phyloP scores from a whole-genome alignment of 192 early-diverging fungal species.

The Piromyces finnis region DNA sequence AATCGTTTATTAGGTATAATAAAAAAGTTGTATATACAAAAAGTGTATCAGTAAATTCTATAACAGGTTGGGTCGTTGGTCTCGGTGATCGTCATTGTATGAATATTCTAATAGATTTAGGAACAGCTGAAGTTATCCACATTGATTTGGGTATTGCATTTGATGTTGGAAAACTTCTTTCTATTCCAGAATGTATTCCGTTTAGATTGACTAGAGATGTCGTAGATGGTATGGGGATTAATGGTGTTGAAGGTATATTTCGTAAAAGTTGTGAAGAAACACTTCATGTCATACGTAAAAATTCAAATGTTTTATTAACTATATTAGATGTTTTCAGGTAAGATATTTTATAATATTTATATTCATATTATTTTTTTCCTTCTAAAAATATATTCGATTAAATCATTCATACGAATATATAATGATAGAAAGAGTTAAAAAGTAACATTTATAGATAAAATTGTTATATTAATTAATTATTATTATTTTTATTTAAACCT shows the following conservation, averaged over 20 bases:
- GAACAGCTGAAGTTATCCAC: constrained; percentile 72
- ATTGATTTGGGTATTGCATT: constrained; percentile 96
- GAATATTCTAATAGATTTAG: constrained; percentile 74
- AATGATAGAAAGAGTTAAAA: no score
- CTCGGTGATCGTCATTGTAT: constrained; percentile 85
- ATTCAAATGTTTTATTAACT: constrained; percentile 61
- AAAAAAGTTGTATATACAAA: constrained; percentile 50
- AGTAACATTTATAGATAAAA: no score
- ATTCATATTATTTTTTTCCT: no score
- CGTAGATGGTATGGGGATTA: constrained; percentile 70
- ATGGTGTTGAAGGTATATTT: constrained; percentile 64
- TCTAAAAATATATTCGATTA: no score
- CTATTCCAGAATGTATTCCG: constrained; percentile 78
- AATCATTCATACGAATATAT: no score
- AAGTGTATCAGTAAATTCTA: constrained; percentile 68
- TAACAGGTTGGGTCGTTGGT: constrained; percentile 34
- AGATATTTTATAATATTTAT: no score
- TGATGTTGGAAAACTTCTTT: constrained; percentile 74
- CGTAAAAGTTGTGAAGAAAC: constrained; percentile 57
- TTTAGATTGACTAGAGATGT: constrained; percentile 83
- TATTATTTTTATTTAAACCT: no score
- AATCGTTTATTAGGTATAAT: constrained; percentile 22
- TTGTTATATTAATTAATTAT: no score
- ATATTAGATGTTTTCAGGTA: constrained; percentile 54
- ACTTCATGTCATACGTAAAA: constrained; percentile 55